A percentile compares a stretch with the other conserved stretches of the same genome.
These are phyloP conservation scores for Rhizopus microsporus DNA, from an alignment of 371 early-diverging fungal genomes.

Conservation along the genomic window DNA sequence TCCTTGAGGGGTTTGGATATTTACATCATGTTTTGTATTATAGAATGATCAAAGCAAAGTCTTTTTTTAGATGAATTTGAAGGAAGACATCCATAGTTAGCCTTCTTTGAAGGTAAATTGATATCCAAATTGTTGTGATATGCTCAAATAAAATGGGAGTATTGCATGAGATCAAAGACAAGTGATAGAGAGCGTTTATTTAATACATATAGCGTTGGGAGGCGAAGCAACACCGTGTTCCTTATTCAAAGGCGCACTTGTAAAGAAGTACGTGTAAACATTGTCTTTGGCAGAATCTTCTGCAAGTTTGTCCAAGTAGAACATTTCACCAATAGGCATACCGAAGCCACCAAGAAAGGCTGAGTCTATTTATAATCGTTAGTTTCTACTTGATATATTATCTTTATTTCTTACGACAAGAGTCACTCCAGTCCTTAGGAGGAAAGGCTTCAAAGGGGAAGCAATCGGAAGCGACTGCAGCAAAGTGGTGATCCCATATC, in stretches of 20 bases:
- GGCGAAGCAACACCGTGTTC: constrained; percentile 42
- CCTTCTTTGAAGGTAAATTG: too few species aligned
- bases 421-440: constrained; percentile 15
- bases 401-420: constrained; percentile 26
- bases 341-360: constrained; percentile 43
- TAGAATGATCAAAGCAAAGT: too few species aligned
- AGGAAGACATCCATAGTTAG: too few species aligned
- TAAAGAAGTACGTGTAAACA: constrained; percentile 41
- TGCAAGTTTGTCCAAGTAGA: constrained; percentile 39
- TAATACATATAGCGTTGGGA: constrained; percentile 47
- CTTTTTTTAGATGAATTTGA: too few species aligned
- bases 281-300: constrained; percentile 41
- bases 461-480: constrained; percentile 41
- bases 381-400: not conserved
- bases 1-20: too few species aligned
- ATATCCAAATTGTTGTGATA: too few species aligned
- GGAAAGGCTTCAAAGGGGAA: constrained; percentile 46
- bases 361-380: constrained; percentile 22
- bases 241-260: constrained; percentile 48
- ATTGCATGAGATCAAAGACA: not conserved
- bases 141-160: too few species aligned
- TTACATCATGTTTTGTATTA: too few species aligned
- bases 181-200: constrained; percentile 23
- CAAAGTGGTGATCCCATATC: constrained; percentile 50
- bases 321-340: constrained; percentile 50